Evolutionary conservation across 495 filamentous ascomycete genomes (phyloP).

Genomic region (Hamigera avellanea): DNA sequence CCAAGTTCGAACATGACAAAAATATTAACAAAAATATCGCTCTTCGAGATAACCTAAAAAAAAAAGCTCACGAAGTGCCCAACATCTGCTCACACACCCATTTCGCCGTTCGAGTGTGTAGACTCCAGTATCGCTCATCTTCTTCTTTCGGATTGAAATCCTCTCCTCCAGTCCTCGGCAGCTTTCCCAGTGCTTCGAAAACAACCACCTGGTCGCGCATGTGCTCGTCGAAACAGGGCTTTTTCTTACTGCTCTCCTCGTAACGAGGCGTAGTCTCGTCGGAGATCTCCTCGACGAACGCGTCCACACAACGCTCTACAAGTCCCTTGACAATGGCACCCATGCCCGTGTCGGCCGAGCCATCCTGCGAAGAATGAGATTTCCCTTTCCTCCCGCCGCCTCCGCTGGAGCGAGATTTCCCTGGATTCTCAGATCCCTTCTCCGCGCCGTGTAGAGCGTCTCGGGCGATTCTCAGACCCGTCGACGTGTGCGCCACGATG

Average conservation of each 20-base stretch:
- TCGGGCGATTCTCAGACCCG: constrained; percentile 49
- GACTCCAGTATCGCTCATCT: constrained; percentile 39
- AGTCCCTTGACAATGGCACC: constrained; percentile 13
- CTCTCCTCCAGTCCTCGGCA: constrained; percentile 4
- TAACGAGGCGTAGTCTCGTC: constrained; percentile 1
- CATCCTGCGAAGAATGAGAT: background rate
- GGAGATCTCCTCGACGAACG: constrained; percentile 47
- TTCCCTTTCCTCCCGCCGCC: constrained; percentile 3
- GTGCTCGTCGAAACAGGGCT: constrained; percentile 49
- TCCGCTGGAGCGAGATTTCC: constrained; percentile 3
- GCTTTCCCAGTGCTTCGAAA: constrained; percentile 57
- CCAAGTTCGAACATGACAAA: too few relatives aligned
- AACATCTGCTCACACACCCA: constrained; percentile 52
- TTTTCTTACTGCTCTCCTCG: background rate
- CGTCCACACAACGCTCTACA: constrained; percentile 38
- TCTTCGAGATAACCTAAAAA: too few relatives aligned
- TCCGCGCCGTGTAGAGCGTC: constrained; percentile 49
- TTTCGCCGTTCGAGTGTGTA: constrained; percentile 61
- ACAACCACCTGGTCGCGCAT: constrained; percentile 74
- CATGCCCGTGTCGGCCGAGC: background rate
- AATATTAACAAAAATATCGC: too few relatives aligned
- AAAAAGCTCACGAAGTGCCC: constrained; percentile 2
- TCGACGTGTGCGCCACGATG: constrained; percentile 56
- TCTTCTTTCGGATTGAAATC: constrained; percentile 14
- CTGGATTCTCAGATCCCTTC: constrained; percentile 10